These are phyloP conservation scores for Cryptococcus deneoformans DNA, from an alignment of 1,284 basidiomycete species.

Conservation along the genomic window DNA sequence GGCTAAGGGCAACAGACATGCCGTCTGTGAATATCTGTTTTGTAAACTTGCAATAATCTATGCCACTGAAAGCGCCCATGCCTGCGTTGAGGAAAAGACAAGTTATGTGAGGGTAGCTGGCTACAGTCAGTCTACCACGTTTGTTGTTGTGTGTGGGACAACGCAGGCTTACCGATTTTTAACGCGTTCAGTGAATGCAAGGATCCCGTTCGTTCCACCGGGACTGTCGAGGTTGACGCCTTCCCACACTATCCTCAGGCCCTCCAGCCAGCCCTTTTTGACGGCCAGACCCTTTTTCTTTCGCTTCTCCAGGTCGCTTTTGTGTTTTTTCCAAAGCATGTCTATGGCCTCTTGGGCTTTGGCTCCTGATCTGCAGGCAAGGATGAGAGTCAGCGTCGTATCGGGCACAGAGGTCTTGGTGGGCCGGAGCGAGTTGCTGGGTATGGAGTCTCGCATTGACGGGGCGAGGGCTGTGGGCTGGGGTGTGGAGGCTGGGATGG, in stretches of 20 bases:
- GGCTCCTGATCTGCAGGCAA: slow-evolving; percentile 71
- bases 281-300: slow-evolving; percentile 22
- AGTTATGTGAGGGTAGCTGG: slow-evolving; percentile 76
- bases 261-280: slow-evolving; percentile 59
- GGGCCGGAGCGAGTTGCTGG: slow-evolving; percentile 10
- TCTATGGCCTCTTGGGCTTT: slow-evolving; percentile 63
- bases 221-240: slow-evolving; percentile 61
- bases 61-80: slow-evolving; percentile 60
- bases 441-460: slow-evolving; percentile 15
- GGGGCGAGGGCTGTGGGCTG: slow-evolving; percentile 27
- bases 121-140: slow-evolving; percentile 3
- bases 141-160: neutral
- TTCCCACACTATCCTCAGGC: slow-evolving; percentile 62
- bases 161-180: neutral
- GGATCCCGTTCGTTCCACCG: slow-evolving; percentile 58
- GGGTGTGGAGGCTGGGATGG: slow-evolving; percentile 28
- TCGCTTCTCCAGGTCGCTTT: slow-evolving; percentile 52
- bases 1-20: slow-evolving; percentile 55
- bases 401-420: slow-evolving; percentile 13
- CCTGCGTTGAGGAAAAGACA: slow-evolving; percentile 82
- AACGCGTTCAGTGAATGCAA: slow-evolving; percentile 54
- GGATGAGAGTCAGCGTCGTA: slow-evolving; percentile 66
- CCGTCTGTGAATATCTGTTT: slow-evolving; percentile 56
- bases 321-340: slow-evolving; percentile 58
- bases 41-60: slow-evolving; percentile 58